phyloP scores from a whole-genome alignment of 306 rosid species.

The Carpinus fangiana region DNA sequence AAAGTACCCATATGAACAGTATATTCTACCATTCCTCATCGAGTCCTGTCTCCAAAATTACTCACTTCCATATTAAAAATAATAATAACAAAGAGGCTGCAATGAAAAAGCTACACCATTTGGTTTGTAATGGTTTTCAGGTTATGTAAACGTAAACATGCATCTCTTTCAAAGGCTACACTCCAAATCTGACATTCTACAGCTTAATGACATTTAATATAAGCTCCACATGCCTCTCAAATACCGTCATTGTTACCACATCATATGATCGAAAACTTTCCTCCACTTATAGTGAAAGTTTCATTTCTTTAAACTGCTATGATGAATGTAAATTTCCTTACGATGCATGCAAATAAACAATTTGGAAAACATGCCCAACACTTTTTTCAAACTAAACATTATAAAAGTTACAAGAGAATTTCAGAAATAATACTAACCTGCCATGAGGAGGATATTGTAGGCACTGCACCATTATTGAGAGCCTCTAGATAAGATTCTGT shows the following conservation, averaged over 20 bases:
- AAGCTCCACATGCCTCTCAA: neutral
- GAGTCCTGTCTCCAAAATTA: no score
- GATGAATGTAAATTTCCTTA: neutral
- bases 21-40: no score
- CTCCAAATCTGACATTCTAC: neutral
- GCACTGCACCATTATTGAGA: conserved; percentile 94
- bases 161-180: neutral
- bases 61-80: no score
- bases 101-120: neutral
- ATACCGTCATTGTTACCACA: neutral
- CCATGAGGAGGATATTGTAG: conserved; percentile 94
- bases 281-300: neutral
- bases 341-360: neutral
- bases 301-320: neutral
- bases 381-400: neutral
- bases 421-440: conserved; percentile 57
- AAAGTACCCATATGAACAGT: no score
- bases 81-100: no score
- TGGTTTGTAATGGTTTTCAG: neutral
- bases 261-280: neutral
- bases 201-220: neutral
- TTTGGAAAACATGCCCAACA: neutral
- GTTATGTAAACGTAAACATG: neutral
- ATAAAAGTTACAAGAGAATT: neutral
- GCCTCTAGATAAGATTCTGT: conserved; percentile 88